Evolutionary conservation across 140 eudicot species (phyloP), one percentile per base, ranked within the genome.

Genomic region (Flaveria floridana): DNA sequence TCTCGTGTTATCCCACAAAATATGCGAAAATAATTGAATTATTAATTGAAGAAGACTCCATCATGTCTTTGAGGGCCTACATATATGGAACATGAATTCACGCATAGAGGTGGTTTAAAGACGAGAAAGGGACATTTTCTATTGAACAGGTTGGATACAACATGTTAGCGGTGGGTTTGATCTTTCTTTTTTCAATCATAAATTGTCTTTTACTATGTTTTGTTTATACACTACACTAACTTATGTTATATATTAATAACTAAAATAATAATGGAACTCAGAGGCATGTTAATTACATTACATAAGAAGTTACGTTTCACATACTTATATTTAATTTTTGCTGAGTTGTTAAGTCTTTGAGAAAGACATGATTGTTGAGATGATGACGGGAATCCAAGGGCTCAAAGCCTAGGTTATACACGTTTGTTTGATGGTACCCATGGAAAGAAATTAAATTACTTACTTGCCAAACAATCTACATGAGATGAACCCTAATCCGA

Each of bases 141-240:
- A 77, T 66, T 23, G 51, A 64, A 82, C 76, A 82, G 83, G 84
- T 79, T 75, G 87, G 83, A 74, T 79, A 71, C 85, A 84, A 75
- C 78, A 66, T 26, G 75, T 51, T 46, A 70, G 93, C 89, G 88
- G 93, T 85, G 89, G 85, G 79, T 85, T 87, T 80, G 86, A 80
- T 59, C 64, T 70, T 67, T 78, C 73, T 77, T 79, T 44, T 84
- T 63, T 79, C 70, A 76, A 51, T 75, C 75, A 25, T 48, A 48
- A 50, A 70, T 44, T 70, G 48, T 28, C 14, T 70, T 44, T 44
- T 44, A 68, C 39, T 12, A 23, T 46, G 20, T 68, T 42, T 34
- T 34, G 41, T 34, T 34, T 34, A 34, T 34, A 34, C 41, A 6
- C 6, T 5, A 34, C 41, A 34, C 41, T 34, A 34, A 34, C 41